Evolutionary conservation across 495 filamentous ascomycete genomes (phyloP).

Genomic region (Aspergillus bridgeri): DNA sequence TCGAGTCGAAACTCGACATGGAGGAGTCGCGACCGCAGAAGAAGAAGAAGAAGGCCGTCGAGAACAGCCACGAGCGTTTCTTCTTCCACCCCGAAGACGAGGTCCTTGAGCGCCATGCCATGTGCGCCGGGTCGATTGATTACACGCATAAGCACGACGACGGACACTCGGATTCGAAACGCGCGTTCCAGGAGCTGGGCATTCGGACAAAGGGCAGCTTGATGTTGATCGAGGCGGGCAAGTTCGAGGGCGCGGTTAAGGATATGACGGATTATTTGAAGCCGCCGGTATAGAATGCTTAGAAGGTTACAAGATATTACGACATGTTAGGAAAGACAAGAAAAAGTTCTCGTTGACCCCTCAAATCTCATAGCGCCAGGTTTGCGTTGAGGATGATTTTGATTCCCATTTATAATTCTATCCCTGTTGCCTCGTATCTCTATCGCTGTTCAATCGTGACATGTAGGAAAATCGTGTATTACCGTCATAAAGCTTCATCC

Average conservation of each 20-base stretch:
- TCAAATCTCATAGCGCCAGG: conserved; percentile 4
- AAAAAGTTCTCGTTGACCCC: conserved; percentile 20
- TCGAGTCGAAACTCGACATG: conserved; percentile 73
- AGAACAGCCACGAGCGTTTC: conserved; percentile 55
- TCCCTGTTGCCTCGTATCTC: background rate
- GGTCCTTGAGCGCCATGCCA: conserved; percentile 69
- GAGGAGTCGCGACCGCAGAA: conserved; percentile 66
- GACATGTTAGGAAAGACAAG: conserved; percentile 17
- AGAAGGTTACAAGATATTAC: conserved; percentile 14
- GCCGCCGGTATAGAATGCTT: conserved; percentile 21
- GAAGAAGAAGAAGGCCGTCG: conserved; percentile 67
- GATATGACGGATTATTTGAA: conserved; percentile 68
- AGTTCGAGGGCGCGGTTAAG: conserved; percentile 65
- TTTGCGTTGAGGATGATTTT: background rate
- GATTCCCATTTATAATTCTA: background rate
- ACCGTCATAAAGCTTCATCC: background rate
- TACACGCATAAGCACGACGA: conserved; percentile 76
- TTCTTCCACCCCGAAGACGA: conserved; percentile 99
- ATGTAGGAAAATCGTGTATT: background rate
- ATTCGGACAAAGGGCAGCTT: conserved; percentile 78
- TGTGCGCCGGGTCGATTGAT: conserved; percentile 61
- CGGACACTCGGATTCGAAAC: conserved; percentile 79
- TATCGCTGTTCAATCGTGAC: background rate
- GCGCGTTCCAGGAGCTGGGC: conserved; percentile 91
- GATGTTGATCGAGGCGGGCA: conserved; percentile 70